Conservation (phyloP, 176 grass and related monocot species). For the Eragrostis nindensis region DNA sequence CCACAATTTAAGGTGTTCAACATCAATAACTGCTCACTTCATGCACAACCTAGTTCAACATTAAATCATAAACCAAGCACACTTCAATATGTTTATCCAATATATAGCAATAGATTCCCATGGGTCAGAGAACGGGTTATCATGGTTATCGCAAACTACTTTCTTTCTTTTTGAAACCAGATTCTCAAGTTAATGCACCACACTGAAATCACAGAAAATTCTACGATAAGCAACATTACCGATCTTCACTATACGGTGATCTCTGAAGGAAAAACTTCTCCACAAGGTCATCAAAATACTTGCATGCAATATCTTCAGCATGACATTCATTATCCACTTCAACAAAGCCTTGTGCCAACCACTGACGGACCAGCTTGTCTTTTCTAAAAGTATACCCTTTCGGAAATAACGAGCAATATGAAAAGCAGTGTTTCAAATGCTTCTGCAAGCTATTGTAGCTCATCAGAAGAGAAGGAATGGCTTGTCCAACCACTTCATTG, state of each 20-base stretch:
- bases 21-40: neutral
- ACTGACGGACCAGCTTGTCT: slow-evolving; percentile 45
- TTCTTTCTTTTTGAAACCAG: neutral
- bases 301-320: slow-evolving; percentile 44
- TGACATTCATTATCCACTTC: neutral
- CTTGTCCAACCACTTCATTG: slow-evolving; percentile 17
- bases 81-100: neutral
- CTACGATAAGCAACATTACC: neutral
- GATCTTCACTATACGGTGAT: slow-evolving; percentile 22
- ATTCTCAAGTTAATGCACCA: neutral
- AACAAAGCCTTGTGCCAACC: slow-evolving; percentile 51
- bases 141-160: neutral
- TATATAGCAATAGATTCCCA: neutral
- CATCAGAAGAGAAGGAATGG: slow-evolving; percentile 42
- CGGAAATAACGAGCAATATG: slow-evolving; percentile 47
- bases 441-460: slow-evolving; percentile 39
- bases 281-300: slow-evolving; percentile 43
- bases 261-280: slow-evolving; percentile 39
- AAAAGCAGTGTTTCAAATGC: slow-evolving; percentile 42
- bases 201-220: neutral
- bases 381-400: slow-evolving; percentile 45
- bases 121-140: neutral
- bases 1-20: neutral
- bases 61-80: neutral
- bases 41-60: slow-evolving; percentile 20